Evolutionary conservation across 768 basidiomycete species (phyloP).

Genomic region (Boletus subparvulus): DNA sequence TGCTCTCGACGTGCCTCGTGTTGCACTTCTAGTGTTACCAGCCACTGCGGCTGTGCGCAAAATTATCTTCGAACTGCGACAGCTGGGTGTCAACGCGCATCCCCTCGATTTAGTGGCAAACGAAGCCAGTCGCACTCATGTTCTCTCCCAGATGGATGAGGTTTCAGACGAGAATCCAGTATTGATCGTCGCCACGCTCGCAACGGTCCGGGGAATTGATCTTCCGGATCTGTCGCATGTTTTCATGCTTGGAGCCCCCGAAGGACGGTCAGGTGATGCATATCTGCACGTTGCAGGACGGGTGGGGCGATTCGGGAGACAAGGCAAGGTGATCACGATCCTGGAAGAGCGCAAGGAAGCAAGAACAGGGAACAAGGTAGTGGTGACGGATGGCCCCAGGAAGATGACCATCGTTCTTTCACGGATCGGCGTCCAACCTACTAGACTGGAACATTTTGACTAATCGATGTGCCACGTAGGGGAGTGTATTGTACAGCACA

Average conservation of each 20-base stretch:
- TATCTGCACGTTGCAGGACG: conserved; percentile 75
- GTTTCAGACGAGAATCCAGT: conserved; percentile 50
- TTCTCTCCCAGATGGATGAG: conserved; percentile 36
- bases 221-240: conserved; percentile 71
- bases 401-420: conserved; percentile 45
- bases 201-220: conserved; percentile 73
- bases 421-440: conserved; percentile 44
- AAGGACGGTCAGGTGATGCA: conserved; percentile 50
- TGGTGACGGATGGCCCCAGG: conserved; percentile 36
- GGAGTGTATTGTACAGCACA: too few species aligned
- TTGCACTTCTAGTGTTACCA: conserved; percentile 68
- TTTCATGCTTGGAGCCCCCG: conserved; percentile 65
- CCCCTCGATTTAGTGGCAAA: conserved; percentile 52
- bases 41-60: conserved; percentile 59
- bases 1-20: conserved; percentile 68
- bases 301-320: conserved; percentile 68
- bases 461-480: conserved; percentile 20
- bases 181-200: conserved; percentile 66
- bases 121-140: conserved; percentile 43
- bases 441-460: conserved; percentile 53
- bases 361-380: conserved; percentile 28
- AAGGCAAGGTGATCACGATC: conserved; percentile 66
- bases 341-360: conserved; percentile 41
- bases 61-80: conserved; percentile 61
- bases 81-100: conserved; percentile 66